These are phyloP conservation scores for Oryza australiensis DNA, from an alignment of 176 grass and related monocot species.

Conservation along the genomic window DNA sequence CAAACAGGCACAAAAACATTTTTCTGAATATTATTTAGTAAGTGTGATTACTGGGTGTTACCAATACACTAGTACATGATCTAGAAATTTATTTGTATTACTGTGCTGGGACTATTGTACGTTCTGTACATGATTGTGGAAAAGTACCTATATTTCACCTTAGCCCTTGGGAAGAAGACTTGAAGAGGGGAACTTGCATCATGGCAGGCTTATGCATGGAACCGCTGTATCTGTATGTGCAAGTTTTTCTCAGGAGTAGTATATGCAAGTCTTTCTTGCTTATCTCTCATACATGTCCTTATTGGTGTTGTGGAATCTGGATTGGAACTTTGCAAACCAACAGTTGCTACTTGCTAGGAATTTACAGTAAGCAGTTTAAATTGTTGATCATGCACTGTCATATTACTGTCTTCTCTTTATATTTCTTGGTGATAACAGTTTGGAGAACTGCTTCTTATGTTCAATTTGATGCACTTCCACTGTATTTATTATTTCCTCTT, in stretches of 20 bases:
- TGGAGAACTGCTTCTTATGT: not conserved
- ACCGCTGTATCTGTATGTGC: not conserved
- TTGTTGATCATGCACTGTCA: not conserved
- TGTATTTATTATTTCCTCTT: not conserved
- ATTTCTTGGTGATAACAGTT: not conserved
- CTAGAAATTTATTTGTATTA: not conserved
- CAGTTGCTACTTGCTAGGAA: not conserved
- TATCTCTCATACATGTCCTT: not conserved
- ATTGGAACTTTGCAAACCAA: not conserved
- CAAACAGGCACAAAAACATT: not conserved
- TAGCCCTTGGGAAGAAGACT: not conserved
- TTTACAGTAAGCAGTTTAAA: not conserved
- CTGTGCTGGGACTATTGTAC: not conserved
- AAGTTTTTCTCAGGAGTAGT: not conserved
- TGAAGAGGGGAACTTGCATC: not conserved
- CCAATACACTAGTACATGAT: not conserved
- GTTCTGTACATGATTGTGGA: not conserved
- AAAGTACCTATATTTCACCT: not conserved
- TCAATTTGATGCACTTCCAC: not conserved
- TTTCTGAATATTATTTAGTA: not conserved
- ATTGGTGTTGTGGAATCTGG: constrained; percentile 1
- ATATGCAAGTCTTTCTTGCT: not conserved
- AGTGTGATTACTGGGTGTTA: not conserved
- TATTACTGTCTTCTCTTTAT: not conserved
- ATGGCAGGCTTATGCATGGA: not conserved